These are phyloP conservation scores for Collybia sordida DNA, from an alignment of 768 basidiomycete genomes.

Conservation along the genomic window DNA sequence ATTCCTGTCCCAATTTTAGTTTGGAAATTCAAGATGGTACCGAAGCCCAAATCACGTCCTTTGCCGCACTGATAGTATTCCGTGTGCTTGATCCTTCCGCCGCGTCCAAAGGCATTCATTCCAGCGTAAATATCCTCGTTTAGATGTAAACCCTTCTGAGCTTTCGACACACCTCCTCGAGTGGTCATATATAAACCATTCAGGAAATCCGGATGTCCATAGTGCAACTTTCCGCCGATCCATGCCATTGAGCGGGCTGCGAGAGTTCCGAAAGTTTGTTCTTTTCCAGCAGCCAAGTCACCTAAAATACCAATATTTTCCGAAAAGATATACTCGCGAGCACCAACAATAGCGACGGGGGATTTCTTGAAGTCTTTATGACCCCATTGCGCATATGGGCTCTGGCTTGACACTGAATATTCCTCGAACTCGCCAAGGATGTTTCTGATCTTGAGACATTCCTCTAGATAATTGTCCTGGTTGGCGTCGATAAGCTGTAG, in stretches of 20 bases:
- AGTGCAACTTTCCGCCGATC: conserved; percentile 98
- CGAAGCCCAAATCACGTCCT: conserved; percentile 97
- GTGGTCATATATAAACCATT: conserved; percentile 98
- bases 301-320: conserved; percentile 99
- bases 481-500: conserved; percentile 99
- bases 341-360: conserved; percentile 97
- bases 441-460: conserved; percentile 98
- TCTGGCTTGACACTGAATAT: conserved; percentile 79
- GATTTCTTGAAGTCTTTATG: conserved; percentile 84
- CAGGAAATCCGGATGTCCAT: conserved; percentile 99
- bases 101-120: conserved; percentile 97
- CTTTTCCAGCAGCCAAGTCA: conserved; percentile 97
- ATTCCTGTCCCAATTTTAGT: conserved; percentile 99
- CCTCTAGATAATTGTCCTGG: conserved; percentile 99
- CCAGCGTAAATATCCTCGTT: conserved; percentile 99
- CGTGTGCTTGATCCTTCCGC: conserved; percentile 97
- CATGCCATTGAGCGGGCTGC: conserved; percentile 94
- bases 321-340: conserved; percentile 99
- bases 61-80: conserved; percentile 99
- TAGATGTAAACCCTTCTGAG: conserved; percentile 97
- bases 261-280: conserved; percentile 98
- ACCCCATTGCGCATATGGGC: conserved; percentile 89
- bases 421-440: conserved; percentile 98
- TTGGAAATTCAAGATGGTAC: conserved; percentile 98
- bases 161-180: conserved; percentile 97